phyloP scores from a whole-genome alignment of 1,284 basidiomycete species.

The Peniophora sp. region DNA sequence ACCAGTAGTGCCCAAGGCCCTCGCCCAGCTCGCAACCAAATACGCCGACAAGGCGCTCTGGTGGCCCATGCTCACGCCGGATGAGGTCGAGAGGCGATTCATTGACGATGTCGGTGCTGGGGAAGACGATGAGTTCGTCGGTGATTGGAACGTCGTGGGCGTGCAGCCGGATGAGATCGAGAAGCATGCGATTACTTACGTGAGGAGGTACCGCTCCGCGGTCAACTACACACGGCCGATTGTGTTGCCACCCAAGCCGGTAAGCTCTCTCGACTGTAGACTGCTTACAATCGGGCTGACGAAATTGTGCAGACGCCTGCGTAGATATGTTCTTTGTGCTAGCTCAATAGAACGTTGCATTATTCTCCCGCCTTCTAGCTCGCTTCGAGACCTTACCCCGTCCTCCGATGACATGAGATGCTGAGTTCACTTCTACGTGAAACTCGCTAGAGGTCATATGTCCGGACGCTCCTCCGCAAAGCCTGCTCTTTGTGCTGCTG shows the following conservation, averaged over 20 bases:
- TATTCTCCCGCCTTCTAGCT: no score
- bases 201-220: conserved; percentile 85
- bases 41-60: conserved; percentile 64
- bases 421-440: no score
- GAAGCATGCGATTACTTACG: conserved; percentile 84
- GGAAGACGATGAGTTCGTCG: conserved; percentile 10
- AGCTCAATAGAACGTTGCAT: no score
- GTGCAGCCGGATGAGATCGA: conserved; percentile 81
- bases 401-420: no score
- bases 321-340: no score
- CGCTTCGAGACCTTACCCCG: no score
- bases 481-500: no score
- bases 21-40: conserved; percentile 63
- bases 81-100: conserved; percentile 86
- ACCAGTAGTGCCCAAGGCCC: conserved; percentile 71
- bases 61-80: conserved; percentile 92
- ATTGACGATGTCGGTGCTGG: conserved; percentile 69
- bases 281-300: no score
- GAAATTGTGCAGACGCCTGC: no score
- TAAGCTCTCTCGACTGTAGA: not conserved
- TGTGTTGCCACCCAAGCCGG: conserved; percentile 13
- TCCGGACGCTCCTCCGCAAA: no score
- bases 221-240: conserved; percentile 17
- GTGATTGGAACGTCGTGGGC: conserved; percentile 60
- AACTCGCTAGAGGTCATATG: no score